Base-by-base conservation (phyloP, 2,329 filamentous ascomycete species). In the Neodidymelliopsis sp. region DNA sequence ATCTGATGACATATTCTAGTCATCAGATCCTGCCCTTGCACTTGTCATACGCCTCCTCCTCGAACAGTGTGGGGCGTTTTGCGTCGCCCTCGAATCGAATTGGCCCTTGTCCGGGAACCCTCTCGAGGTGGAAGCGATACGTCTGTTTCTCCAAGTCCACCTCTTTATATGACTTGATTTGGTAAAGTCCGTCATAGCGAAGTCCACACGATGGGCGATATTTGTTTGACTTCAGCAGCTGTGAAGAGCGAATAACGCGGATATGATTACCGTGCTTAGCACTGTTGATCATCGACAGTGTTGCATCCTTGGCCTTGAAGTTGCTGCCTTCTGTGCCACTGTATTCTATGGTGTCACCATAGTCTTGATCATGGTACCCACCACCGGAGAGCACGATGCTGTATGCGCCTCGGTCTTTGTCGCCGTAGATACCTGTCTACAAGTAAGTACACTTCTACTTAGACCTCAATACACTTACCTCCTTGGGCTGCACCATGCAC, bases 111-210 rank as follows among this genome's bases (percentile, higher is more conserved):
- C 68, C 75, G 3, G 58, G 19, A 2, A 70, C 41, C 2, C 83
- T 69, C 28, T 69, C 60, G 5, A 85, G 65, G 7, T 65, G 69
- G 64, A 85, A 85, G 1, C 72, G 66, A 58, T 80, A 74, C 15
- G 75, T 72, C 2, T 74, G 72, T n/a, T 71, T 75, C 10, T 62
- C 57, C 4, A 56, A 24, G 43, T 83, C 74, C 2, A 78, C 25
- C 0, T 74, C 42, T 49, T 76, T 62, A 36, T 70, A 72, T 2
- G 49, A 60, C 0, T 66, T 68, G 4, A 84, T 75, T 5, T 69
- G 60, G 53, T 85, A 86, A 0, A 85, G 62, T 0, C 83, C 83
- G 61, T 85, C 82, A 41, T 85, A 85, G 2, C 83, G 69, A n/a
- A 81, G 72, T 0, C 82, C 82, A 8, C 69, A 52, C 1, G 61